Evolutionary conservation across 345 rosid species (phyloP), one percentile per base, ranked within the genome.

Genomic region (Gynandropsis gynandra): DNA sequence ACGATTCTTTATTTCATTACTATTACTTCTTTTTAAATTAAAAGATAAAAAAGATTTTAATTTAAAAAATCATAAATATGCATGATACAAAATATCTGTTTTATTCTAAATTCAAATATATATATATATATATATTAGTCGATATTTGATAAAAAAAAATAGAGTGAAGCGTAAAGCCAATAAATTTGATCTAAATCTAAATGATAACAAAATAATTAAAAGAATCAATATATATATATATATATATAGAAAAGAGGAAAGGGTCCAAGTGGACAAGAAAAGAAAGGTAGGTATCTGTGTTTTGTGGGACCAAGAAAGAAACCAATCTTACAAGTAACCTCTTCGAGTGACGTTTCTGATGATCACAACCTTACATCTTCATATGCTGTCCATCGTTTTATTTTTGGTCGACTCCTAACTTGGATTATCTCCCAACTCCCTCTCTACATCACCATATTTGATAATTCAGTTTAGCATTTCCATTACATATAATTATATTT

Each of bases 321-420:
- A 36, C 72, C 72, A 1, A 47, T 53, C 41, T 51, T 47, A 54
- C 72, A 74, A 68, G 76, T 17, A 71, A 74, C 54, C 64, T 47
- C 56, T 47, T 4, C 24, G 41, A 39, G 14, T 48, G 59, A 70
- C 58, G 19, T 50, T 18, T 8, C 33, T 20, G 35, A 38, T 14
- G 16, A 74, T 77, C 82, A 0, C 38, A 27, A 17, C 70, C 82
- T 20, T 65, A 21, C 66, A 67, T 46, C n/a, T 45, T 9, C 17
- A 0, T 6, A 20, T 37, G 46, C 46, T 52, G 47, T 59, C 50
- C 46, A 9, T 31, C n/a, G n/a, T n/a, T n/a, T n/a, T n/a, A n/a
- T 24, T 2, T 5, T 39, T 42, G 18, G 17, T 42, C 29, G 15
- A 37, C 44, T 32, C 13, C 35, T 17, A 35, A 44, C 1, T 27